Base-by-base conservation (phyloP, 2,329 filamentous ascomycete species). In the Akanthomyces uredinophilus region DNA sequence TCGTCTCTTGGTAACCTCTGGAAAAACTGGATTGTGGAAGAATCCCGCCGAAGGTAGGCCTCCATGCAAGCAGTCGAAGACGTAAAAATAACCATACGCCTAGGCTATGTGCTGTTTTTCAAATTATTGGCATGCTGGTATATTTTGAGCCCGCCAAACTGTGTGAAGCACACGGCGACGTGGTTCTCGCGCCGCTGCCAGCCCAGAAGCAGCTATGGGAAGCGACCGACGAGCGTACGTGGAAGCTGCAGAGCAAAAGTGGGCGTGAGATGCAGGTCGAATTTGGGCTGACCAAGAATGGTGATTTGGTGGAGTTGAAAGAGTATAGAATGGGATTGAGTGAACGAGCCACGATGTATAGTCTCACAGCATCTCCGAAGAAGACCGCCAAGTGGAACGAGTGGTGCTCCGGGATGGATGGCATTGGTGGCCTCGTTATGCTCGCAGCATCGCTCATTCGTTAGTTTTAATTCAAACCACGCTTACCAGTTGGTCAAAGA, bases 371-470 rank as follows among this genome's bases (percentile, higher is more conserved):
- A 27, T 11, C 37, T 18, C 29, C 37, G 16, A 56, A 22, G 16
- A 44, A 10, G 20, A 56, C 37, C 2, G 37, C 37, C 37, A 44
- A 60, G n/a, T 60, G 58, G 58, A 27, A 52, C 5, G 49, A 60
- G 14, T 60, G 58, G 58, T 53, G 58, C 22, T 53, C 49, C n/a
- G 58, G 58, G 7, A 53, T 53, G 58, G 58, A 60, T 46, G 49
- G 58, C 11, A 53, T 60, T 13, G 49, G 58, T 3, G 41, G 37
- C 22, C 58, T 60, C 14, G 58, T 53, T 14, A 60, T 60, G 58
- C 58, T 60, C 16, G 58, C 58, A 3, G 49, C 49, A 29, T 60
- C 47, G 6, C 47, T 60, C 3, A 35, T 51, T 2, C 56, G 22
- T n/a, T 32, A 43, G 35, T n/a, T 46, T 2, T 14, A 4, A 29